Conservation (phyloP, 352 stramenopile genomes). For the Globisporangium okanoganense region DNA sequence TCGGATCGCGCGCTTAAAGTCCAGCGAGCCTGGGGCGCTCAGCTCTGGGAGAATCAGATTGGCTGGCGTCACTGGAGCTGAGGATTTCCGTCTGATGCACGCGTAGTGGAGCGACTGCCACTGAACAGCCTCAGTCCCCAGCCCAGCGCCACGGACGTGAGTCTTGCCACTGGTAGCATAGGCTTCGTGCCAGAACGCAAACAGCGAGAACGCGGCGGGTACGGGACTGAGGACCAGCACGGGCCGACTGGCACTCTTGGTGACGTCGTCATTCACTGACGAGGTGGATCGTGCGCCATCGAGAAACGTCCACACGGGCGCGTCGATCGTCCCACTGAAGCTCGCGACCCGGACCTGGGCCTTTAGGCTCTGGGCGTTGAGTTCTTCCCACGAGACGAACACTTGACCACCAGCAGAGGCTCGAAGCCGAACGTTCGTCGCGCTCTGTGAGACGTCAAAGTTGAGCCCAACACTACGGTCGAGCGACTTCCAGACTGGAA, state of each 20-base stretch:
- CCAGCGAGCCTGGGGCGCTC: slow-evolving; percentile 42
- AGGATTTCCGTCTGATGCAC: slow-evolving; percentile 45
- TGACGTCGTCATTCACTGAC: slow-evolving; percentile 34
- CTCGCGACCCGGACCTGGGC: slow-evolving; percentile 45
- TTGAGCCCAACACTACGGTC: slow-evolving; percentile 39
- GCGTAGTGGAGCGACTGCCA: slow-evolving; percentile 54
- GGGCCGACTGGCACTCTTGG: slow-evolving; percentile 24
- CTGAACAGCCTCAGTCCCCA: slow-evolving; percentile 10
- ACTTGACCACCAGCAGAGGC: slow-evolving; percentile 11
- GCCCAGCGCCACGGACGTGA: slow-evolving; percentile 31
- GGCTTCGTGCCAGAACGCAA: slow-evolving; percentile 43
- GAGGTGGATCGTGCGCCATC: slow-evolving; percentile 36
- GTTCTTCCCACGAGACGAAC: slow-evolving; percentile 55
- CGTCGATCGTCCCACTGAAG: slow-evolving; percentile 9
- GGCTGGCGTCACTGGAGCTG: slow-evolving; percentile 22
- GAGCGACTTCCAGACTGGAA: slow-evolving; percentile 33
- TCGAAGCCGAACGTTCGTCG: slow-evolving; percentile 39
- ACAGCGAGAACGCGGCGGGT: slow-evolving; percentile 16
- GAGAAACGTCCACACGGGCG: slow-evolving; percentile 31
- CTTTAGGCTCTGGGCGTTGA: slow-evolving; percentile 13
- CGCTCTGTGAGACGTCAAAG: slow-evolving; percentile 32
- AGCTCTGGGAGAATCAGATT: slow-evolving; percentile 48
- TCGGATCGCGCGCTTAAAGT: slow-evolving; percentile 42
- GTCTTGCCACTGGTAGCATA: slow-evolving; percentile 23
- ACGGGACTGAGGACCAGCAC: slow-evolving; percentile 17